Evolutionary conservation across 495 filamentous ascomycete species (phyloP).

Genomic region (Xylaria palmicola): DNA sequence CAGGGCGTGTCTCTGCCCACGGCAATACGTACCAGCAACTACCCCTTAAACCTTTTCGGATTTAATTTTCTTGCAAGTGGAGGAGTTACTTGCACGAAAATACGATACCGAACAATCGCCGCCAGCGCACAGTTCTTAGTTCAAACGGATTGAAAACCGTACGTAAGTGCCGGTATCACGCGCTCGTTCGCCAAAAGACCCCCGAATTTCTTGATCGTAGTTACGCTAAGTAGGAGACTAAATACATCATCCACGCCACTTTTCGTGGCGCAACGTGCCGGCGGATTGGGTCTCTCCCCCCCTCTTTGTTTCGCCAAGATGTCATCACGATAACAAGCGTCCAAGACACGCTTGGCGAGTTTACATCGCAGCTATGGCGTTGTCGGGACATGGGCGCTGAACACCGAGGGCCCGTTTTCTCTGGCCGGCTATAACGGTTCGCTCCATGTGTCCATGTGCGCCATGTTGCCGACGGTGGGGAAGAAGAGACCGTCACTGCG

Average conservation of each 20-base stretch:
- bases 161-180: too few relatives aligned
- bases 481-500: background rate
- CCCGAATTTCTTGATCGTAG: too few relatives aligned
- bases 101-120: too few relatives aligned
- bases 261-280: slow-evolving; percentile 6
- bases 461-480: background rate
- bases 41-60: background rate
- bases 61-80: too few relatives aligned
- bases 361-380: background rate
- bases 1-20: too few relatives aligned
- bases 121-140: too few relatives aligned
- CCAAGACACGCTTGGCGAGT: background rate
- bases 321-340: background rate
- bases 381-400: background rate
- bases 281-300: background rate
- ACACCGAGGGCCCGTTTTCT: background rate
- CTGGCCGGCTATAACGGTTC: background rate
- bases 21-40: too few relatives aligned
- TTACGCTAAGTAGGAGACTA: too few relatives aligned
- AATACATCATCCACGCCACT: background rate
- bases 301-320: background rate
- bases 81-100: too few relatives aligned
- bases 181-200: background rate
- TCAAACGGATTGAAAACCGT: too few relatives aligned
- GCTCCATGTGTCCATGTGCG: background rate